Base-by-base conservation (phyloP, 345 rosid genomes). In the Populus euphratica region DNA sequence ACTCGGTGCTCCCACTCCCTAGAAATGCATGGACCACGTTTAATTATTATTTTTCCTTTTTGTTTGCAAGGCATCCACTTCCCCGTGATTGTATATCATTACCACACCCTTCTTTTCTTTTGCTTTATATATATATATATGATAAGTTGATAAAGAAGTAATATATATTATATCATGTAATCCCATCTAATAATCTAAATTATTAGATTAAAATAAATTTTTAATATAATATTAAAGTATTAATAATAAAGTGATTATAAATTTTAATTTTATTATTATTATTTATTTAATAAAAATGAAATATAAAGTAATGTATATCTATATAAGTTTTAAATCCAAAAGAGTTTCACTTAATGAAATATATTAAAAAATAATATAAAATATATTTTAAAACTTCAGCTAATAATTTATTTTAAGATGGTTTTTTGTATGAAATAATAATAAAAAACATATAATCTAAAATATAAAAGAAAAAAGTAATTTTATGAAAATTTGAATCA, bases 1-100 rank as follows among this genome's bases (percentile, higher is more conserved):
- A 63, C 70, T 77, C 78, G 8, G 13, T 56, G 27, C 63, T 56
- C 63, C 74, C 77, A 70, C 69, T 83, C 64, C 83, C 70, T 69
- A 73, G 72, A 69, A 64, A 68, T 72, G 72, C 84, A 71, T 85
- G 90, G 90, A 85, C 87, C 90, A 80, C 90, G 80, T 79, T 76
- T 31, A 8, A 41, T 72, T 74, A 63, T 63, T 71, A 64, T 77
- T 70, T 74, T 74, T 59, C 67, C 29, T 54, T 66, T 70, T 72
- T 18, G 9, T n/a, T 11, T 23, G 21, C 14, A 23, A 35, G 41
- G 50, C 71, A 38, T 54, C 20, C 20, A 54, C 8, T 21, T 7
- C 63, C 63, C 63, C 27, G 63, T 56, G 63, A 56, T n/a, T 56
- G 63, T 8, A 9, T 21, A 56, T 10, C 62, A 8, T 56, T 5